phyloP scores from a whole-genome alignment of 805 yeast genomes.

The Cyberlindnera veronae region DNA sequence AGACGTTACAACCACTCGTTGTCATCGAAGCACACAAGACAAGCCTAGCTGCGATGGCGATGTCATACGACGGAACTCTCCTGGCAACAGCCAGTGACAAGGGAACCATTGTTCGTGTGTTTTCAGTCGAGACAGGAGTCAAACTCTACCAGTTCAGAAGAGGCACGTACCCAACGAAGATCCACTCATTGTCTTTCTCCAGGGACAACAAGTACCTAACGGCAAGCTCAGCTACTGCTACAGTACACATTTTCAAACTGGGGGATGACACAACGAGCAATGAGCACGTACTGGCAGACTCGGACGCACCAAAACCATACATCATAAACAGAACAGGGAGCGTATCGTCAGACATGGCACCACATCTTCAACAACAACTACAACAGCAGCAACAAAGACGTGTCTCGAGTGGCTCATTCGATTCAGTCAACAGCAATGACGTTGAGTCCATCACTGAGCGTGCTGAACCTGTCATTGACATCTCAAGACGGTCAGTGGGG shows the following conservation, averaged over 20 bases:
- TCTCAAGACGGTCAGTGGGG: conserved; percentile 67
- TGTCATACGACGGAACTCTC: conserved; percentile 61
- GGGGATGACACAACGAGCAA: conserved; percentile 30
- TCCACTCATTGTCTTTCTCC: conserved; percentile 74
- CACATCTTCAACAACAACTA: too few relatives aligned
- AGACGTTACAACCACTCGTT: conserved; percentile 57
- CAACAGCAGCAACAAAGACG: conserved; percentile 19
- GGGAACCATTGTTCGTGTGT: conserved; percentile 75
- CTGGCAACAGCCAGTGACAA: conserved; percentile 75
- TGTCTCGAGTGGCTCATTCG: conserved; percentile 26
- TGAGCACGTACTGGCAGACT: conserved; percentile 12
- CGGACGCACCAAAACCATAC: conserved; percentile 12
- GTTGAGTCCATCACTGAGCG: conserved; percentile 12
- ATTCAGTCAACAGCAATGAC: conserved; percentile 24
- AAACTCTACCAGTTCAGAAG: conserved; percentile 69
- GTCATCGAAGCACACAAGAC: conserved; percentile 76
- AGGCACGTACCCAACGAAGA: conserved; percentile 80
- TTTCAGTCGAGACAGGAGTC: conserved; percentile 57
- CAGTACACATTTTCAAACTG: conserved; percentile 86
- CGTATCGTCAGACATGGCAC: conserved; percentile 22
- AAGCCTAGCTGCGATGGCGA: conserved; percentile 56
- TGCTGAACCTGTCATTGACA: conserved; percentile 65
- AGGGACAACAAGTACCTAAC: conserved; percentile 64
- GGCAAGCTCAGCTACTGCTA: conserved; percentile 87
- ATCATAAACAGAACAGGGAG: conserved; percentile 17